A percentile compares a stretch with the other conserved stretches of the same genome.
These are phyloP conservation scores for Rozella allomycis DNA, from an alignment of 371 early-diverging fungal genomes.

Conservation along the genomic window DNA sequence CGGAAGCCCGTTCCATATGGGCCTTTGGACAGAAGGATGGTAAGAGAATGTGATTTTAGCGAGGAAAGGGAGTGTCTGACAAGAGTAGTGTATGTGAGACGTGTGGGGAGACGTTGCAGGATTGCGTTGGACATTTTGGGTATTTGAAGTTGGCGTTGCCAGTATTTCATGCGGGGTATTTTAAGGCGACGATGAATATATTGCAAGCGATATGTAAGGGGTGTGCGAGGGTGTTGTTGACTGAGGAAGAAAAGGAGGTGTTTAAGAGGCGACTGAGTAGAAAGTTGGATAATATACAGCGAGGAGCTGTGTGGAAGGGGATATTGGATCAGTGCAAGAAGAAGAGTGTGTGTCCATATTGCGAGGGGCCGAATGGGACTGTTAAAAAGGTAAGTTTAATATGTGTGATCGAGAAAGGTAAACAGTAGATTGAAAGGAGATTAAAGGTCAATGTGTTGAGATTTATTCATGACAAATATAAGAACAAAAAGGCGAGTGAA, in stretches of 20 bases:
- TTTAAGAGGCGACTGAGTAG: constrained; percentile 47
- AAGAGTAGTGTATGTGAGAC: constrained; percentile 70
- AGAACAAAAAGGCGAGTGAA: constrained; percentile 43
- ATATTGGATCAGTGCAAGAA: constrained; percentile 12
- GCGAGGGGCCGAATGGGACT: constrained; percentile 53
- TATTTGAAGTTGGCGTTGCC: constrained; percentile 82
- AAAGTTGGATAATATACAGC: constrained; percentile 52
- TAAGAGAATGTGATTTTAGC: constrained; percentile 9
- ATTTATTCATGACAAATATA: constrained; percentile 86
- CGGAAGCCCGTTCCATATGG: constrained; percentile 62
- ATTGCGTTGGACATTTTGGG: constrained; percentile 98
- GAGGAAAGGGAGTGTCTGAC: constrained; percentile 59
- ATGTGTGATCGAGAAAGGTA: constrained; percentile 4
- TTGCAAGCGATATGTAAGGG: constrained; percentile 95
- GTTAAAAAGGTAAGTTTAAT: not conserved
- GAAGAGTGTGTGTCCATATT: constrained; percentile 46
- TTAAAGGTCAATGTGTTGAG: constrained; percentile 89
- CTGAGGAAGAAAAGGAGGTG: constrained; percentile 48
- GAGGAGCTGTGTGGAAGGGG: constrained; percentile 48
- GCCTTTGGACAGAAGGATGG: constrained; percentile 69
- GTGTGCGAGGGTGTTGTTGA: constrained; percentile 60
- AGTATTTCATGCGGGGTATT: constrained; percentile 95
- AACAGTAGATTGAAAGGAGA: constrained; percentile 33
- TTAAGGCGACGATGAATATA: constrained; percentile 65
- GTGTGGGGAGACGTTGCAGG: constrained; percentile 65